Percentiles rank a stretch among this genome's conserved stretches.
phyloP scores from a whole-genome alignment of 805 yeast genomes.

The Candida easanensis region DNA sequence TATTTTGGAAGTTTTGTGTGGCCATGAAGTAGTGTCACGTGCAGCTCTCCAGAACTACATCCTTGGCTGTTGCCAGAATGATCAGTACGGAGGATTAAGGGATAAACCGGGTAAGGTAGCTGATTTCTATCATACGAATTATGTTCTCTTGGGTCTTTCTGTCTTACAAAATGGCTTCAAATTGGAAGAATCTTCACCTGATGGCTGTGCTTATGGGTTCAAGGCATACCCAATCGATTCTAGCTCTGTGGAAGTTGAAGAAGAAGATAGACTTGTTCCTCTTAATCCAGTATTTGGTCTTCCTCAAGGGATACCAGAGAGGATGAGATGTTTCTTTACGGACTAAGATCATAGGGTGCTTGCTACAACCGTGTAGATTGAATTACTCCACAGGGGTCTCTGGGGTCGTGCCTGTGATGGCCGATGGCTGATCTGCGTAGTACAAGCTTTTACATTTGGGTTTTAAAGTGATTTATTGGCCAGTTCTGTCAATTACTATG shows the following conservation, averaged over 20 bases:
- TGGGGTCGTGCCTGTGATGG: no score
- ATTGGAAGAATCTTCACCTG: slow-evolving; percentile 5
- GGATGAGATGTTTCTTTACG: slow-evolving; percentile 14
- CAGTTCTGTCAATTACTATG: no score
- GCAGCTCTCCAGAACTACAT: slow-evolving; percentile 62
- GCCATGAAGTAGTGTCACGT: slow-evolving; percentile 45
- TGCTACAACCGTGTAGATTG: no score
- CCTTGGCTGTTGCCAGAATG: slow-evolving; percentile 69
- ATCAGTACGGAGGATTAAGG: slow-evolving; percentile 63
- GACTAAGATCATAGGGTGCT: neutral
- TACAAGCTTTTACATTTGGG: no score
- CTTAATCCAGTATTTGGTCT: slow-evolving; percentile 61
- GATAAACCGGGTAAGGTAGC: slow-evolving; percentile 84
- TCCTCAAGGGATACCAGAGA: slow-evolving; percentile 42
- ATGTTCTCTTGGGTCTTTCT: slow-evolving; percentile 70
- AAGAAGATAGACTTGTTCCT: slow-evolving; percentile 25
- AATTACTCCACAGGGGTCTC: no score
- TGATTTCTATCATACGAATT: slow-evolving; percentile 91
- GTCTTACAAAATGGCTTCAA: slow-evolving; percentile 21
- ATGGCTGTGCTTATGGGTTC: slow-evolving; percentile 13
- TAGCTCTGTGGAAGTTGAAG: slow-evolving; percentile 19
- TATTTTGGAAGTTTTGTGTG: slow-evolving; percentile 53
- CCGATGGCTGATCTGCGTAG: no score
- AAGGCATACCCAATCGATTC: slow-evolving; percentile 5
- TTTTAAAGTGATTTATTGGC: no score